phyloP scores from a whole-genome alignment of 2,329 filamentous ascomycete genomes.

The Fusarium paranaense region DNA sequence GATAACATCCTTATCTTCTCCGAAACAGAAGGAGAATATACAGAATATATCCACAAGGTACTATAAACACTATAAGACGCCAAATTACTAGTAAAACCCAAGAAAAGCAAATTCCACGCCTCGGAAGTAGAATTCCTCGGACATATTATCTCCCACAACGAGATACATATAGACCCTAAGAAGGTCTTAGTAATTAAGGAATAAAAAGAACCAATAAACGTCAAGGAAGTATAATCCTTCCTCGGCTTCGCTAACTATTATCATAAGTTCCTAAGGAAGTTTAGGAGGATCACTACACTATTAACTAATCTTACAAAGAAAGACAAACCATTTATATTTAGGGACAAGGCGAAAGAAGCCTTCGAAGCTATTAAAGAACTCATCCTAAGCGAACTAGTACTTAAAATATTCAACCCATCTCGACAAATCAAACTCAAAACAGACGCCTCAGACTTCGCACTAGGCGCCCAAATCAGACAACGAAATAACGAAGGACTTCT shows the following conservation, averaged over 20 bases:
- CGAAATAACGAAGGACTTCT: too few relatives aligned
- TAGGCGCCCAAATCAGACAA: not conserved
- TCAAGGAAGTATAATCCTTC: constrained; percentile 35
- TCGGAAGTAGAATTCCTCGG: constrained; percentile 23
- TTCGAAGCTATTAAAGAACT: constrained; percentile 5
- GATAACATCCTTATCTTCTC: too few relatives aligned
- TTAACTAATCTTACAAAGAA: constrained; percentile 19
- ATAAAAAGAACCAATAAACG: not conserved
- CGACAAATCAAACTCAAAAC: not conserved
- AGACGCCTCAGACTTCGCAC: too few relatives aligned
- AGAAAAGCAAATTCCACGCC: too few relatives aligned
- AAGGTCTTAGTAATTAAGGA: constrained; percentile 23
- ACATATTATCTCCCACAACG: constrained; percentile 11
- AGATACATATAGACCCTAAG: constrained; percentile 23
- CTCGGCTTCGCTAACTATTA: constrained; percentile 30
- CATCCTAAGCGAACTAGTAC: constrained; percentile 28
- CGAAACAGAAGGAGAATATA: too few relatives aligned
- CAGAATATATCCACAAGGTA: too few relatives aligned
- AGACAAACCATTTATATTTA: constrained; percentile 24
- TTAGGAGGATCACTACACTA: constrained; percentile 3
- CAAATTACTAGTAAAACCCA: too few relatives aligned
- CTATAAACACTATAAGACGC: too few relatives aligned
- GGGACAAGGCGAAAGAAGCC: too few relatives aligned
- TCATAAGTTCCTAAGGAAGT: constrained; percentile 24
- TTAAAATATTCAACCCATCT: not conserved